These are phyloP conservation scores for Phyllachora maydis DNA, from an alignment of 2,329 filamentous ascomycete species.

Conservation along the genomic window DNA sequence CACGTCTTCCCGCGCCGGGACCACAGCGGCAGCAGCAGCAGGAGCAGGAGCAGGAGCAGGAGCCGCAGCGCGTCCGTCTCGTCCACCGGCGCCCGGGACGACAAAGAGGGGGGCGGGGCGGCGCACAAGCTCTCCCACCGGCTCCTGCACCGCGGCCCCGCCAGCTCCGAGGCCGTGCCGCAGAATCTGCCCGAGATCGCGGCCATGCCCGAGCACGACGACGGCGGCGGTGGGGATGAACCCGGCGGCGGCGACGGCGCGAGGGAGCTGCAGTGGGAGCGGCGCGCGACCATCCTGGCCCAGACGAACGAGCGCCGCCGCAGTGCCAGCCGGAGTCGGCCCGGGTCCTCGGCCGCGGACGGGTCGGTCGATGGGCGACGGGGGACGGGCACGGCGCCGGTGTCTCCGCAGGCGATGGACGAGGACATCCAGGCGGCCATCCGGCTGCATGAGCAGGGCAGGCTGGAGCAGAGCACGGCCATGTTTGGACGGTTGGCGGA, in stretches of 20 bases:
- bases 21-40: conserved; percentile 6
- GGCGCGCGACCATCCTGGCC: conserved; percentile 75
- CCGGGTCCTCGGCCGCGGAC: conserved; percentile 16
- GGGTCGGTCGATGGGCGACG: conserved; percentile 3
- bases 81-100: conserved; percentile 15
- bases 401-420: conserved; percentile 25
- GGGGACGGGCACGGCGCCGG: conserved; percentile 1
- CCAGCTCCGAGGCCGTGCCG: conserved; percentile 56
- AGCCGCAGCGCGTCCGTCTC: conserved; percentile 27
- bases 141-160: conserved; percentile 37
- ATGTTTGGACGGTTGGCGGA: conserved; percentile 76
- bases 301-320: conserved; percentile 31
- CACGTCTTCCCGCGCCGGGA: no score
- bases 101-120: conserved; percentile 9
- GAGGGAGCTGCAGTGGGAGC: conserved; percentile 50
- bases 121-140: conserved; percentile 41
- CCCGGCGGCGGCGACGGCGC: background rate
- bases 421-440: conserved; percentile 90
- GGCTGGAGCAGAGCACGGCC: conserved; percentile 58
- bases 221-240: conserved; percentile 9
- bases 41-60: conserved; percentile 8
- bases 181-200: conserved; percentile 58
- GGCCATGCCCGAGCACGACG: conserved; percentile 19
- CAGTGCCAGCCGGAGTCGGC: conserved; percentile 9
- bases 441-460: conserved; percentile 67